Evolutionary conservation across 768 basidiomycete species (phyloP).

Genomic region (Lactarius tabidus): DNA sequence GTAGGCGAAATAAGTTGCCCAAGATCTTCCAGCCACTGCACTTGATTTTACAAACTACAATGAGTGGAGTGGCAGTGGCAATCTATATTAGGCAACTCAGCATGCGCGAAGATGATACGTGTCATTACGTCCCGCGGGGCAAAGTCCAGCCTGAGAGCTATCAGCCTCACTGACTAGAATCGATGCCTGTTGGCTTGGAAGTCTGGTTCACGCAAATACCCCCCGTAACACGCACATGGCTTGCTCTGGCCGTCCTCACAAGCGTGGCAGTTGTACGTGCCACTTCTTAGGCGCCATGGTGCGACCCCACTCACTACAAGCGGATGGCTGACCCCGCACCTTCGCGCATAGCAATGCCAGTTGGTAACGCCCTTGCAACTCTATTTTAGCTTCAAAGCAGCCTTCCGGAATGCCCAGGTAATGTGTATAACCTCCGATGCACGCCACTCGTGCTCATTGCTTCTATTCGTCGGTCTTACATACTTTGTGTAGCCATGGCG

Average conservation of each 20-base stretch:
- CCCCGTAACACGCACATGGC: constrained; percentile 86
- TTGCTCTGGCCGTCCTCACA: constrained; percentile 69
- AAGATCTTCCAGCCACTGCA: too few species aligned
- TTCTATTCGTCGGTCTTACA: constrained; percentile 9
- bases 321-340: background rate
- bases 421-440: constrained; percentile 24
- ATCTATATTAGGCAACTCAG: background rate
- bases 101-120: background rate
- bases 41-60: too few species aligned
- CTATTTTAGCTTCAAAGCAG: constrained; percentile 87
- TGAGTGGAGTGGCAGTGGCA: too few species aligned
- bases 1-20: too few species aligned
- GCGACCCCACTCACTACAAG: background rate
- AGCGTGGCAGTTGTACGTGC: constrained; percentile 80
- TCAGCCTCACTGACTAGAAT: background rate
- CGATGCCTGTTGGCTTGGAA: constrained; percentile 81
- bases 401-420: constrained; percentile 79
- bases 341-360: constrained; percentile 73
- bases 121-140: background rate
- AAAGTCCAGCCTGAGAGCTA: background rate
- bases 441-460: background rate
- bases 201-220: constrained; percentile 91
- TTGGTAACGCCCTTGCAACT: constrained; percentile 86
- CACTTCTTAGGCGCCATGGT: background rate
- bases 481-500: constrained; percentile 68